Conservation (phyloP, 2,329 filamentous ascomycete species). For the Dryadomyces quercivorus region DNA sequence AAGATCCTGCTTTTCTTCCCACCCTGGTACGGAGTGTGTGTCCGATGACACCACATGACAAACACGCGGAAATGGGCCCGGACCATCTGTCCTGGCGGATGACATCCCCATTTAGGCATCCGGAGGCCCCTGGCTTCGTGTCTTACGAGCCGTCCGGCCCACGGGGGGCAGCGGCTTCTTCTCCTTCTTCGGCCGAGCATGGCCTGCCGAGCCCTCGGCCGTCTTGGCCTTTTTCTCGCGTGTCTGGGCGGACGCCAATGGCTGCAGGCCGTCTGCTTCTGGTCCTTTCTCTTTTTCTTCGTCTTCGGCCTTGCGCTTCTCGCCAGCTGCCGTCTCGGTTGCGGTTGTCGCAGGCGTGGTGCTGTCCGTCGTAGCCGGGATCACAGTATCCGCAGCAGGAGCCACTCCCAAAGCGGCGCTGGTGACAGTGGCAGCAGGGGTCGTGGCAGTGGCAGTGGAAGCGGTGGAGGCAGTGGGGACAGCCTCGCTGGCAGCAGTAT, state of each 20-base stretch:
- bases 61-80: not conserved
- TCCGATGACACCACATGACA: not conserved
- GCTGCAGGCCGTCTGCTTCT: conserved; percentile 1
- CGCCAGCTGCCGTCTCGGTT: conserved; percentile 3
- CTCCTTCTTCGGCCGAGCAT: conserved; percentile 10
- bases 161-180: conserved; percentile 18
- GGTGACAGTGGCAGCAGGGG: not conserved
- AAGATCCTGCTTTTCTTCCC: too few relatives aligned
- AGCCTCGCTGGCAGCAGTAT: not conserved
- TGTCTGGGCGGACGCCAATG: not conserved
- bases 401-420: not conserved
- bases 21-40: not conserved
- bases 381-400: not conserved
- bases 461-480: not conserved
- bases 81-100: too few relatives aligned
- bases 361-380: not conserved
- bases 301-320: conserved; percentile 16
- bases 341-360: not conserved
- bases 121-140: conserved; percentile 23
- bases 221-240: not conserved
- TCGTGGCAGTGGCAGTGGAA: not conserved
- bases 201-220: not conserved
- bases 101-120: conserved; percentile 1
- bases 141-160: conserved; percentile 25
- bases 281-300: conserved; percentile 2